Evolutionary conservation across 495 filamentous ascomycete species (phyloP).

Genomic region (Penicillium taxi): DNA sequence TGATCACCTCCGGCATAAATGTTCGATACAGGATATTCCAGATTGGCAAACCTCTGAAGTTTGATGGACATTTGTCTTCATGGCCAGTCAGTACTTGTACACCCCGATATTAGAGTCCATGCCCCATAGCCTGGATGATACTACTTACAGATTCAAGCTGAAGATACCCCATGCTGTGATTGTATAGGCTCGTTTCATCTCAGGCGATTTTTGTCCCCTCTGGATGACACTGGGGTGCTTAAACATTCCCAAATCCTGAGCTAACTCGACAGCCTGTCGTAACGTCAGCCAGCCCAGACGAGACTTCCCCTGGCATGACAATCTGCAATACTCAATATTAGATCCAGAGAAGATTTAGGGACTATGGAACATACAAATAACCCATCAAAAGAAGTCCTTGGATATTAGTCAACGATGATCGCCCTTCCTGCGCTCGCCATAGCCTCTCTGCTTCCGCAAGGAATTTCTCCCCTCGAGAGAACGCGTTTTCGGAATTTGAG

Average conservation of each 20-base stretch:
- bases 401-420: slow-evolving; percentile 24
- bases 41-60: slow-evolving; percentile 15
- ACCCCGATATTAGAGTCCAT: not conserved
- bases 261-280: slow-evolving; percentile 29
- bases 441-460: slow-evolving; percentile 28
- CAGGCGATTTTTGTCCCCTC: slow-evolving; percentile 9
- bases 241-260: slow-evolving; percentile 27
- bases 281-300: slow-evolving; percentile 29
- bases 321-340: slow-evolving; percentile 12
- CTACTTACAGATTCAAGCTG: slow-evolving; percentile 27
- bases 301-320: slow-evolving; percentile 26
- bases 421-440: slow-evolving; percentile 30
- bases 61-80: slow-evolving; percentile 29
- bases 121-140: too few species aligned
- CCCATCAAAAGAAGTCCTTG: slow-evolving; percentile 33
- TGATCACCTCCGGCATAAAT: slow-evolving; percentile 13
- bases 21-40: slow-evolving; percentile 15
- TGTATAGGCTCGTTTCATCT: slow-evolving; percentile 17
- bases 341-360: too few species aligned
- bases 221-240: slow-evolving; percentile 6
- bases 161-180: slow-evolving; percentile 33
- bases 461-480: slow-evolving; percentile 27
- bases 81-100: not conserved
- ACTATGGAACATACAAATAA: slow-evolving; percentile 32
- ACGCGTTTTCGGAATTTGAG: slow-evolving; percentile 16